A percentile compares a stretch with the other conserved stretches of the same genome.
phyloP scores from a whole-genome alignment of 805 yeast genomes.

The Ogataea ganodermae region DNA sequence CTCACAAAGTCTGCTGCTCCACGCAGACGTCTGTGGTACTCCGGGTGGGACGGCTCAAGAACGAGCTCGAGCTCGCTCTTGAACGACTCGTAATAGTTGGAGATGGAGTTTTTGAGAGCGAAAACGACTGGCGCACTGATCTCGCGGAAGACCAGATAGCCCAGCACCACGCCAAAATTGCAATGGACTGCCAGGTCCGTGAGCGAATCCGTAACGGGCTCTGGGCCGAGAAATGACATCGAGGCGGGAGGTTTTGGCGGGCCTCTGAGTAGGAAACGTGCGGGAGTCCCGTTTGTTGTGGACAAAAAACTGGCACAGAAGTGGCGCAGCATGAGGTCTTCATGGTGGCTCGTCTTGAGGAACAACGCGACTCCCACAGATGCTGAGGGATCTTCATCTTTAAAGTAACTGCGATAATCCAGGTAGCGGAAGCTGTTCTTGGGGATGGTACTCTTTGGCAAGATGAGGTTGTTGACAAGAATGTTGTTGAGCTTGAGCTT shows the following conservation, averaged over 20 bases:
- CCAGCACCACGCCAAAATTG: constrained; percentile 9
- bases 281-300: not conserved
- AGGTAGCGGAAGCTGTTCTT: constrained; percentile 9
- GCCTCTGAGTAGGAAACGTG: not conserved
- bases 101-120: constrained; percentile 4
- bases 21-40: constrained; percentile 2
- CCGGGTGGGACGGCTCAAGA: not conserved
- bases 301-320: not conserved
- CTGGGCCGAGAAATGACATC: not conserved
- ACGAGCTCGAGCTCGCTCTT: not conserved
- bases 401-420: constrained; percentile 8
- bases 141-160: constrained; percentile 6
- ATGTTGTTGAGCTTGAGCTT: constrained; percentile 16
- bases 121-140: constrained; percentile 3
- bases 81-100: constrained; percentile 7
- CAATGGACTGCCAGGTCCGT: constrained; percentile 8
- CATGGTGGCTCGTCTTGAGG: constrained; percentile 2
- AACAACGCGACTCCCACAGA: constrained; percentile 8
- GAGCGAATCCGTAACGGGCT: not conserved
- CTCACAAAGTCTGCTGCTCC: constrained; percentile 6
- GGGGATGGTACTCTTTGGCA: constrained; percentile 7
- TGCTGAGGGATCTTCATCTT: constrained; percentile 6
- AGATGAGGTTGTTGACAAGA: constrained; percentile 12
- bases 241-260: not conserved
- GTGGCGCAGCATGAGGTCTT: not conserved